These are phyloP conservation scores for Ceratocystis diversiconidia DNA, from an alignment of 2,329 filamentous ascomycete species.

Conservation along the genomic window DNA sequence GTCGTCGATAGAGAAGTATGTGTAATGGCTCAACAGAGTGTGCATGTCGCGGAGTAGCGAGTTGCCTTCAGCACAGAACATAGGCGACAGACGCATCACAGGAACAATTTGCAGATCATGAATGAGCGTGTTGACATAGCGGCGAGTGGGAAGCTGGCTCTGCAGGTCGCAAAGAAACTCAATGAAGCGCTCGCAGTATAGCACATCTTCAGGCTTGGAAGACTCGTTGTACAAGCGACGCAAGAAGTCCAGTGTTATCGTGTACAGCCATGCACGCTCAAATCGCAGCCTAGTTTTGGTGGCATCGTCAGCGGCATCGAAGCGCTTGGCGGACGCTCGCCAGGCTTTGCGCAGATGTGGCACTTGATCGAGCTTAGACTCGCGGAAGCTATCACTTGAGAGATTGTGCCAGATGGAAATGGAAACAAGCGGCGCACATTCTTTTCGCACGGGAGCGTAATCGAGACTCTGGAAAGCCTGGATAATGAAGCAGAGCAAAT, in stretches of 20 bases:
- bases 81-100: conserved; percentile 60
- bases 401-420: conserved; percentile 95
- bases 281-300: conserved; percentile 71
- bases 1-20: conserved; percentile 80
- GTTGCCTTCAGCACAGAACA: conserved; percentile 63
- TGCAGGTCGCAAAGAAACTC: conserved; percentile 83
- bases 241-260: conserved; percentile 70
- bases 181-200: conserved; percentile 84
- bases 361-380: conserved; percentile 56
- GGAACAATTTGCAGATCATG: conserved; percentile 74
- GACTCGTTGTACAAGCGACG: conserved; percentile 50
- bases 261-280: conserved; percentile 86
- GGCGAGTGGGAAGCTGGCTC: conserved; percentile 82
- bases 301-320: conserved; percentile 68
- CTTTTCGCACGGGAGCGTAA: conserved; percentile 75
- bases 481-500: conserved; percentile 82
- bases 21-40: conserved; percentile 71
- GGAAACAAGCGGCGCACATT: conserved; percentile 87
- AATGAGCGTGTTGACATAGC: conserved; percentile 81
- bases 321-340: conserved; percentile 75
- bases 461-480: conserved; percentile 89
- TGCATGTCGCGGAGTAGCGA: conserved; percentile 67
- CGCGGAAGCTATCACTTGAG: conserved; percentile 59
- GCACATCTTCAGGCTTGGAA: conserved; percentile 45
- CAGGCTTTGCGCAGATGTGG: conserved; percentile 75